Percentiles rank a stretch among this genome's conserved stretches.
Conservation (phyloP, 139 green algal genomes). For the Tetraselmis striata region DNA sequence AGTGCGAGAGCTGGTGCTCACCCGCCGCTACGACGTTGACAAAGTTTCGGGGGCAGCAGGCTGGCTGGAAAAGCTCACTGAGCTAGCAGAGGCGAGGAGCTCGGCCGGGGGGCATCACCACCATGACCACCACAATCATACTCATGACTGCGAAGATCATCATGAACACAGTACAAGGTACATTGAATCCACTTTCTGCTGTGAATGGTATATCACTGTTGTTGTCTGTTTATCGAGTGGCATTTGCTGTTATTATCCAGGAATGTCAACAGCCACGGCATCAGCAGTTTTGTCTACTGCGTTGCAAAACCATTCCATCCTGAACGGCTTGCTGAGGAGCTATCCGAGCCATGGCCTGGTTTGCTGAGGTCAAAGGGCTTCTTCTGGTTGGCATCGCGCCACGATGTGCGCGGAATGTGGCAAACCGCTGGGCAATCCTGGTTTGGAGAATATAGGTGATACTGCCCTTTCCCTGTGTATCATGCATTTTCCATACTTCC, state of each 20-base stretch:
- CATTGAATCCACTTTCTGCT: no score
- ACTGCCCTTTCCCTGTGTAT: no score
- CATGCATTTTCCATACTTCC: no score
- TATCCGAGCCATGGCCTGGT: slow-evolving; percentile 14
- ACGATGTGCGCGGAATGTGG: slow-evolving; percentile 36
- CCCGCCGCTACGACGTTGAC: slow-evolving; percentile 3
- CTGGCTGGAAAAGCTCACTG: slow-evolving; percentile 4
- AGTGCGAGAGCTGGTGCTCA: background rate
- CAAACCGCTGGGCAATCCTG: background rate
- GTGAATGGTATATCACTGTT: no score
- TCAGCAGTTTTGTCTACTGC: slow-evolving; percentile 51
- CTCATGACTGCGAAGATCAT: background rate
- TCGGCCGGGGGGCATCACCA: background rate
- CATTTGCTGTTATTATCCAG: no score
- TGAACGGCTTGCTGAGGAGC: slow-evolving; percentile 31
- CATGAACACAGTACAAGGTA: no score
- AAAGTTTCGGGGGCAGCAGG: slow-evolving; percentile 5
- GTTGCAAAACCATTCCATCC: slow-evolving; percentile 51
- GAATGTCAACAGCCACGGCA: slow-evolving; percentile 40
- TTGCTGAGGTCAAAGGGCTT: slow-evolving; percentile 29
- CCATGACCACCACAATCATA: background rate
- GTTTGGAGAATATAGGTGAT: background rate
- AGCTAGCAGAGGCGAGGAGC: background rate
- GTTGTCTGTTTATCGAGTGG: no score
- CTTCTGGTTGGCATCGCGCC: slow-evolving; percentile 52